Conservation (phyloP, 208 protist genomes). For the Eutreptiella sp. region DNA sequence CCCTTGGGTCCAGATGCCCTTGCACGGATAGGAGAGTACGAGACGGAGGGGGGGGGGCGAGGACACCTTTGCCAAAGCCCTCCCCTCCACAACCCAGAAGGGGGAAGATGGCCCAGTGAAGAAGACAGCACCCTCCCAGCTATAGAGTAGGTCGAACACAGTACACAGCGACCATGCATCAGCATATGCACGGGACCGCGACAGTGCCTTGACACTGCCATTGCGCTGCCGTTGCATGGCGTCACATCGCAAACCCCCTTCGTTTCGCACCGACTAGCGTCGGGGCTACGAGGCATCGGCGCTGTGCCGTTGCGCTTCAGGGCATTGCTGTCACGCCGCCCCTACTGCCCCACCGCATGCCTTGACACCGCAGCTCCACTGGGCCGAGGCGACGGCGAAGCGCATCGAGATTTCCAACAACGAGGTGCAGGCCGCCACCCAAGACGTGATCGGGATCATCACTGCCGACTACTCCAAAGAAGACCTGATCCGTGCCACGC, state of each 20-base stretch:
- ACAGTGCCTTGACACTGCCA: no score
- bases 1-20: no score
- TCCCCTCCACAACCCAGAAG: no score
- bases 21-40: no score
- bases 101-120: no score
- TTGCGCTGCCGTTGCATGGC: no score
- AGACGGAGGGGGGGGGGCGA: no score
- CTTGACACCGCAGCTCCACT: constrained; percentile 1
- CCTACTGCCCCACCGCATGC: constrained; percentile 14
- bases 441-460: constrained; percentile 47
- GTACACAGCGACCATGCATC: no score
- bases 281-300: neutral
- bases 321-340: neutral
- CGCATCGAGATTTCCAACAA: constrained; percentile 41
- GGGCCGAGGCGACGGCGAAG: constrained; percentile 16
- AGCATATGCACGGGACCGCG: no score
- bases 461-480: constrained; percentile 17
- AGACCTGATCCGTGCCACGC: neutral
- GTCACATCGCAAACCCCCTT: neutral
- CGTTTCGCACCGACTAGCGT: neutral
- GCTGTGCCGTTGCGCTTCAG: neutral
- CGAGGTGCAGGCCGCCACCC: constrained; percentile 45
- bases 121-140: no score
- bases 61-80: no score
- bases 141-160: no score